phyloP scores from a whole-genome alignment of 179 eudicot genomes.

The Beta macrorhiza region DNA sequence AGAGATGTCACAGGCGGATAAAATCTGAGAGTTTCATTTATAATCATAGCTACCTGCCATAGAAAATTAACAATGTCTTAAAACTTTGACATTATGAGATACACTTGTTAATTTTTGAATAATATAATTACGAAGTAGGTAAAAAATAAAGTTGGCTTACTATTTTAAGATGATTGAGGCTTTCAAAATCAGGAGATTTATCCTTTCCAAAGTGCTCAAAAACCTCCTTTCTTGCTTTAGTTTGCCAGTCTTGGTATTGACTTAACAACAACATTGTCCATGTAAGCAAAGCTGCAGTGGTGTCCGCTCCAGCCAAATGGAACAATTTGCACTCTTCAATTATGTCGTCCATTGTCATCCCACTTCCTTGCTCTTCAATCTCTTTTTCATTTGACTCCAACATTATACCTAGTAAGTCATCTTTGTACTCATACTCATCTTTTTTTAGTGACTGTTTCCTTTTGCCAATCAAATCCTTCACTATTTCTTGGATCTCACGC shows the following conservation, averaged over 20 bases:
- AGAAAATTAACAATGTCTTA: not conserved
- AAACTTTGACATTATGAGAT: not conserved
- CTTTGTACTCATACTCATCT: not conserved
- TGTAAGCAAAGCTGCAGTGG: conserved; percentile 23
- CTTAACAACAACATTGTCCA: conserved; percentile 24
- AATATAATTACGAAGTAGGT: not conserved
- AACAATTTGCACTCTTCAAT: conserved; percentile 23
- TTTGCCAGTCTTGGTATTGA: conserved; percentile 33
- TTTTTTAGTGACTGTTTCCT: not conserved
- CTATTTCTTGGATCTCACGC: not conserved
- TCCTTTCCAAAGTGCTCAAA: conserved; percentile 20
- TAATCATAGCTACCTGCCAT: conserved; percentile 26
- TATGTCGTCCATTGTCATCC: conserved; percentile 11
- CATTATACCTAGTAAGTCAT: conserved; percentile 28
- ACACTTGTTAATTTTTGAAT: not conserved
- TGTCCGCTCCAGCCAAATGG: conserved; percentile 24
- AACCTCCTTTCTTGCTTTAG: conserved; percentile 29
- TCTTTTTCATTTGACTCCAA: conserved; percentile 27
- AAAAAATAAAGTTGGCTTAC: conserved; percentile 9
- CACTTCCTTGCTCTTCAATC: conserved; percentile 24
- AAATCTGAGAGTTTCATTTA: conserved; percentile 26
- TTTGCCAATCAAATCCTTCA: conserved; percentile 1
- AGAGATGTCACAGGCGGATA: conserved; percentile 21
- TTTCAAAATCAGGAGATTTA: conserved; percentile 15
- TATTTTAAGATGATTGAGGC: conserved; percentile 18